phyloP scores from a whole-genome alignment of 2,329 filamentous ascomycete species.

The Didymella segeticola region DNA sequence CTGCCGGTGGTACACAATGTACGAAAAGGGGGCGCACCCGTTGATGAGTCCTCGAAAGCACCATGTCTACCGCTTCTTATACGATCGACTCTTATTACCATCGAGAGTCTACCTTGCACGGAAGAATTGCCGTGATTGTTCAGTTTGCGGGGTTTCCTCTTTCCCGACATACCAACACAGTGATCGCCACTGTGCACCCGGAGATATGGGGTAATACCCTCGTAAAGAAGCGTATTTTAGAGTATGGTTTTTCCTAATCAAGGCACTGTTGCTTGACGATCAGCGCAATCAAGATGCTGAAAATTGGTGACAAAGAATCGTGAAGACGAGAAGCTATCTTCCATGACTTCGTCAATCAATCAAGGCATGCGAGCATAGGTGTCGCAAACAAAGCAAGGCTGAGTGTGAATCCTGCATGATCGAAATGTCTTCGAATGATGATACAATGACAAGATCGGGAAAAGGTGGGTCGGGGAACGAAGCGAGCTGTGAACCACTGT shows the following conservation, averaged over 20 bases:
- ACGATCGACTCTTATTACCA: neutral
- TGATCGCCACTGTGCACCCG: neutral
- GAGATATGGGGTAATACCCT: constrained; percentile 4
- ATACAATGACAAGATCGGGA: neutral
- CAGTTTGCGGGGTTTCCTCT: constrained; percentile 1
- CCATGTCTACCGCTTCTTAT: neutral
- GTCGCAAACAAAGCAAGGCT: neutral
- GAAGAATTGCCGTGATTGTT: constrained; percentile 5
- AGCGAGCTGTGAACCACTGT: no score
- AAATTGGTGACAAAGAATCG: neutral
- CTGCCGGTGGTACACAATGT: neutral
- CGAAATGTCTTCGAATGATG: neutral
- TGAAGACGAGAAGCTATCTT: neutral
- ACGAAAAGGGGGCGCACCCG: neutral
- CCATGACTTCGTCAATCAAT: no score
- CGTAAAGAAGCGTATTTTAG: neutral
- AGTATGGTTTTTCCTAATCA: neutral
- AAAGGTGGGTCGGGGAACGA: neutral
- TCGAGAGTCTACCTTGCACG: neutral
- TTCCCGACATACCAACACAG: neutral
- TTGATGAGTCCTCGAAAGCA: neutral
- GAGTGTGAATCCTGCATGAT: neutral
- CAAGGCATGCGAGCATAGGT: neutral
- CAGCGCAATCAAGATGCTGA: neutral
- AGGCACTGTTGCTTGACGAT: neutral